Percentiles rank a stretch among this genome's conserved stretches.
phyloP scores from a whole-genome alignment of 176 grass and related monocot genomes.

The Avena insularis region DNA sequence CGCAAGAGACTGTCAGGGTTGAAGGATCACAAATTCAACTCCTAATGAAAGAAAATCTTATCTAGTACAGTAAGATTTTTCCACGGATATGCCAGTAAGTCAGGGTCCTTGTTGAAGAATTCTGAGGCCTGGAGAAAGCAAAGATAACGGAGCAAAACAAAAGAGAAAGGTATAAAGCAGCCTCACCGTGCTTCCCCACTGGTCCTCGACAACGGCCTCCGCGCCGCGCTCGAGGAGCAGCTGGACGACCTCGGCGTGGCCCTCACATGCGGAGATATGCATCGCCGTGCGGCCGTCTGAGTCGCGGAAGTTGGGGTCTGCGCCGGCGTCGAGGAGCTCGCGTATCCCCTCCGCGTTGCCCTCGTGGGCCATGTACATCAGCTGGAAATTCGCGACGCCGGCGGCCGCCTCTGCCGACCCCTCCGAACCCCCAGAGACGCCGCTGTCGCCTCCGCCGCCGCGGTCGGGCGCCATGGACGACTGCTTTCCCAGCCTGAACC shows the following conservation, averaged over 20 bases:
- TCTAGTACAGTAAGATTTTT: neutral
- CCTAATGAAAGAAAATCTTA: neutral
- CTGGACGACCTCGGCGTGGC: constrained; percentile 60
- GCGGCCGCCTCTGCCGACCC: constrained; percentile 29
- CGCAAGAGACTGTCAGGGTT: constrained; percentile 27
- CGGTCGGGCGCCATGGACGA: constrained; percentile 81
- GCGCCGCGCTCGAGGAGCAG: constrained; percentile 71
- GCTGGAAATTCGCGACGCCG: constrained; percentile 57
- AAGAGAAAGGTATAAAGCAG: neutral
- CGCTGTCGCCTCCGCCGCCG: neutral
- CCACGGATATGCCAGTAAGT: neutral
- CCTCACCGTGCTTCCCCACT: constrained; percentile 85
- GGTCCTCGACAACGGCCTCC: constrained; percentile 69
- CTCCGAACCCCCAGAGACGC: neutral
- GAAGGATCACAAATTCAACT: neutral
- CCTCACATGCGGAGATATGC: constrained; percentile 93
- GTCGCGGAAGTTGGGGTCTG: constrained; percentile 84
- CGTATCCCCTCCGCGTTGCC: constrained; percentile 71
- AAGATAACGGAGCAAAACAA: neutral
- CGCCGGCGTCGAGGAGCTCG: constrained; percentile 68
- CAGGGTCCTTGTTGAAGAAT: neutral
- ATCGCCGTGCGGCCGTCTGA: constrained; percentile 86
- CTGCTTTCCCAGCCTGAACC: constrained; percentile 77
- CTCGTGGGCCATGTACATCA: constrained; percentile 93
- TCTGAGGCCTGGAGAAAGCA: neutral